phyloP scores from a whole-genome alignment of 116 monocot species.

The Trichopus zeylanicus region DNA sequence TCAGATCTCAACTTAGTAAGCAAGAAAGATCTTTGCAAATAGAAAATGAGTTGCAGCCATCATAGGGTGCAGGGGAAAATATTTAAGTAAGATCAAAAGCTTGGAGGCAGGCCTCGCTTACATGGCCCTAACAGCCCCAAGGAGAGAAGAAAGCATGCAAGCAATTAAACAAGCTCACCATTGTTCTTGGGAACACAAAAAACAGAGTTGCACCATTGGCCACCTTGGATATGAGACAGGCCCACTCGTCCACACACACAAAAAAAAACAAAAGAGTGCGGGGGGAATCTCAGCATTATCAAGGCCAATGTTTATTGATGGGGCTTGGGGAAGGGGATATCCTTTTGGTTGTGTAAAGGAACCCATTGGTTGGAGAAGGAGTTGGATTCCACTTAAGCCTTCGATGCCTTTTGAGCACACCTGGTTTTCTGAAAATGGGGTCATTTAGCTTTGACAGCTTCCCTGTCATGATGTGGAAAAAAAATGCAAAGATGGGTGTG shows the following conservation, averaged over 20 bases:
- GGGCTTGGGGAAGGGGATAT: neutral
- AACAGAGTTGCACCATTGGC: too few species aligned
- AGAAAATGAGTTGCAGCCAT: neutral
- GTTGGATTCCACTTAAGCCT: slow-evolving; percentile 23
- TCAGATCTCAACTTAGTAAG: neutral
- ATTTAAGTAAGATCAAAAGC: neutral
- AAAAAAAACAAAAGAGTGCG: neutral
- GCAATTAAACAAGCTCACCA: neutral
- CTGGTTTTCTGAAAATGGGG: slow-evolving; percentile 1
- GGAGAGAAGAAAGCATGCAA: neutral
- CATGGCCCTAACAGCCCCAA: too few species aligned
- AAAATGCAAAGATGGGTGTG: slow-evolving; percentile 3
- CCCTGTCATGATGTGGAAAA: neutral
- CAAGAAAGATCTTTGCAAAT: neutral
- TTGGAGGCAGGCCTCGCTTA: neutral
- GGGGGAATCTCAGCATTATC: slow-evolving; percentile 1
- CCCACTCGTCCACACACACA: slow-evolving; percentile 2
- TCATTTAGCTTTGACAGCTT: neutral
- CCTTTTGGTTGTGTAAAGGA: slow-evolving; percentile 1
- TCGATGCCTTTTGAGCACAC: neutral
- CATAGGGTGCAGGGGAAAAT: slow-evolving; percentile 1
- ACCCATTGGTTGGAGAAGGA: slow-evolving; percentile 13
- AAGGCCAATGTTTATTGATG: too few species aligned
- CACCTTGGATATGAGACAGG: slow-evolving; percentile 14
- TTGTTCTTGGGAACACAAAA: too few species aligned